Evolutionary conservation across 331 rosid species (phyloP).

Genomic region (Arachis monticola): DNA sequence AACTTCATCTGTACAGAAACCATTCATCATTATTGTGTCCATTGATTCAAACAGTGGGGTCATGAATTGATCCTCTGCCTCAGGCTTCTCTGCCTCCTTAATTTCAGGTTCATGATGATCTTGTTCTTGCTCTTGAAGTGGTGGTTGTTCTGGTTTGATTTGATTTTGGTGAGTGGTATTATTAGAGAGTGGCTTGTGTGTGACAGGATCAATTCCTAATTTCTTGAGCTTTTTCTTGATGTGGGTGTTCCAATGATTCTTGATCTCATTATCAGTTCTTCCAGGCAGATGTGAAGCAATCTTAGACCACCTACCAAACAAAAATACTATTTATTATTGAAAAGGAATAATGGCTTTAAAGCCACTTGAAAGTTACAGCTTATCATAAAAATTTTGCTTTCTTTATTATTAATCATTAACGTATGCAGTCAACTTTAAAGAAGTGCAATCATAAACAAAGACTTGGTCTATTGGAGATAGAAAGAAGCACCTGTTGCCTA

Average conservation of each 20-base stretch:
- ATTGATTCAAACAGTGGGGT: constrained; percentile 48
- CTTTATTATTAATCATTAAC: constrained; percentile 27
- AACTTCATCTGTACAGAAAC: constrained; percentile 65
- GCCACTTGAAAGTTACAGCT: constrained; percentile 33
- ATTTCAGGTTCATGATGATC: constrained; percentile 29
- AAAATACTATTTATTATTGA: background rate
- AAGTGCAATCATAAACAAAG: constrained; percentile 30
- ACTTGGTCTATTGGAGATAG: constrained; percentile 10
- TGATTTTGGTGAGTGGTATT: constrained; percentile 42
- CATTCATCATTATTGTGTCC: constrained; percentile 46
- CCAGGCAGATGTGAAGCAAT: constrained; percentile 89
- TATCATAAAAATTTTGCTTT: constrained; percentile 18
- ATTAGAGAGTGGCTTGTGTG: constrained; percentile 58
- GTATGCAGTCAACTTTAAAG: constrained; percentile 41
- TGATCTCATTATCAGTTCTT: constrained; percentile 85
- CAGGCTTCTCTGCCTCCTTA: constrained; percentile 43
- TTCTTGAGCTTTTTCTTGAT: constrained; percentile 78
- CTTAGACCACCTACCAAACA: constrained; percentile 71
- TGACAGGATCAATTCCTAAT: constrained; percentile 85
- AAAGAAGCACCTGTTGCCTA: constrained; percentile 70
- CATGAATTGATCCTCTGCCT: constrained; percentile 43
- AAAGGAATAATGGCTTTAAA: constrained; percentile 33
- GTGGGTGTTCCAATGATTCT: constrained; percentile 89
- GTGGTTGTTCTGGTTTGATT: constrained; percentile 24
- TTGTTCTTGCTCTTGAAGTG: background rate